Evolutionary conservation across 768 basidiomycete genomes (phyloP).

Genomic region (Boletus barrowsii): DNA sequence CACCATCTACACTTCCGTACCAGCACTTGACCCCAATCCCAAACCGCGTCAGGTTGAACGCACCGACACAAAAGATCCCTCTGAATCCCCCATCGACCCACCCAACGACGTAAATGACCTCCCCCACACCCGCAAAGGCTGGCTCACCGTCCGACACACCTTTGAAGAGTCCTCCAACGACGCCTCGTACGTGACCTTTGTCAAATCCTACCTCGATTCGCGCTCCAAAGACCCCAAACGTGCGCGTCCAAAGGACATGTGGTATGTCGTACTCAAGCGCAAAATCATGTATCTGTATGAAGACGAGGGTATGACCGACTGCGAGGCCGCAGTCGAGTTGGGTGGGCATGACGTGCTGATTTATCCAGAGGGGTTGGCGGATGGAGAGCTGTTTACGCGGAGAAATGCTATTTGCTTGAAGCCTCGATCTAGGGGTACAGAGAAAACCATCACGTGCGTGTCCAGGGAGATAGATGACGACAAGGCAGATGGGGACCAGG

Average conservation of each 20-base stretch:
- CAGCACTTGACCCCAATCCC: constrained; percentile 53
- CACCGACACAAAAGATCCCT: constrained; percentile 24
- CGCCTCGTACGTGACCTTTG: constrained; percentile 72
- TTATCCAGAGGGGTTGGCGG: constrained; percentile 69
- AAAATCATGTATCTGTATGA: constrained; percentile 91
- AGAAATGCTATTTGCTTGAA: constrained; percentile 83
- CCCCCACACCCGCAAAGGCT: constrained; percentile 69
- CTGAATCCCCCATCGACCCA: constrained; percentile 21
- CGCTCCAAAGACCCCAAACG: constrained; percentile 82
- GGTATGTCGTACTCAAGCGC: constrained; percentile 90
- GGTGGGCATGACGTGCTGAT: constrained; percentile 73
- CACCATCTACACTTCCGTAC: constrained; percentile 80
- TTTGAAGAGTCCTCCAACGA: constrained; percentile 66
- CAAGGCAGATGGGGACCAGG: constrained; percentile 20
- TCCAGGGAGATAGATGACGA: constrained; percentile 49
- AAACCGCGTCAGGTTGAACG: constrained; percentile 23
- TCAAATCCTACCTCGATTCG: constrained; percentile 76
- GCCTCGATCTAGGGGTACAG: constrained; percentile 41
- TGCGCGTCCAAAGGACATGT: constrained; percentile 86
- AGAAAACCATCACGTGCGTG: constrained; percentile 44
- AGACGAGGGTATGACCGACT: constrained; percentile 87
- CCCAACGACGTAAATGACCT: constrained; percentile 46
- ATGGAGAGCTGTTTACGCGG: constrained; percentile 89
- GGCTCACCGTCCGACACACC: constrained; percentile 79
- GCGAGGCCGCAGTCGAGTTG: constrained; percentile 87